Percentiles rank a stretch among this genome's conserved stretches.
These are phyloP conservation scores for Wickerhamomyces queroliae DNA, from an alignment of 805 yeast species.

Conservation along the genomic window DNA sequence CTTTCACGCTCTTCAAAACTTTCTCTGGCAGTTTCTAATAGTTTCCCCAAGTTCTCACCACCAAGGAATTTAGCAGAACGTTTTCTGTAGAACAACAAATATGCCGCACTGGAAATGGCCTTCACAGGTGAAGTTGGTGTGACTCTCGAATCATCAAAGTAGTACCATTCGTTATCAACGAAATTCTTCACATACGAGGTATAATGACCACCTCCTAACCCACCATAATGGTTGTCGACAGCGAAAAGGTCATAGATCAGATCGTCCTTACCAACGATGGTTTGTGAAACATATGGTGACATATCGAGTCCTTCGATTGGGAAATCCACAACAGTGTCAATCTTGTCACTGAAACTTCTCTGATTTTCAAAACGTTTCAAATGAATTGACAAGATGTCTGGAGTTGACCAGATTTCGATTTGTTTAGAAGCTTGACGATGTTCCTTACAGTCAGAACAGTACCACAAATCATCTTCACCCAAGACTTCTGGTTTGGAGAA, in stretches of 20 bases:
- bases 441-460: slow-evolving; percentile 83
- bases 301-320: slow-evolving; percentile 82
- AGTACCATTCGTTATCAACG: slow-evolving; percentile 77
- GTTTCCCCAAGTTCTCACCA: slow-evolving; percentile 35
- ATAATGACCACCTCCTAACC: slow-evolving; percentile 96
- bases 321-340: slow-evolving; percentile 77
- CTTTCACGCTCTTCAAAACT: slow-evolving; percentile 22
- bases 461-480: slow-evolving; percentile 90
- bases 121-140: slow-evolving; percentile 51
- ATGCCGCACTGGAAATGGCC: slow-evolving; percentile 74
- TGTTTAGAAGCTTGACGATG: slow-evolving; percentile 89
- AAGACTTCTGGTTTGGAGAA: slow-evolving; percentile 81
- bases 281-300: slow-evolving; percentile 44
- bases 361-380: slow-evolving; percentile 85
- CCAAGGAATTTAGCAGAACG: slow-evolving; percentile 37
- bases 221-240: slow-evolving; percentile 94
- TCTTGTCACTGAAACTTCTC: slow-evolving; percentile 82
- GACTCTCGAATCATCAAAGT: slow-evolving; percentile 83
- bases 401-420: slow-evolving; percentile 89
- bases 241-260: slow-evolving; percentile 80
- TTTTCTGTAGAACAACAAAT: slow-evolving; percentile 76
- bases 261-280: slow-evolving; percentile 21
- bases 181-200: slow-evolving; percentile 84
- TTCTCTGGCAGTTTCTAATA: slow-evolving; percentile 37
- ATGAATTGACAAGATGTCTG: slow-evolving; percentile 86